Conservation (phyloP, 2,329 filamentous ascomycete genomes). For the Thermoascus crustaceus region DNA sequence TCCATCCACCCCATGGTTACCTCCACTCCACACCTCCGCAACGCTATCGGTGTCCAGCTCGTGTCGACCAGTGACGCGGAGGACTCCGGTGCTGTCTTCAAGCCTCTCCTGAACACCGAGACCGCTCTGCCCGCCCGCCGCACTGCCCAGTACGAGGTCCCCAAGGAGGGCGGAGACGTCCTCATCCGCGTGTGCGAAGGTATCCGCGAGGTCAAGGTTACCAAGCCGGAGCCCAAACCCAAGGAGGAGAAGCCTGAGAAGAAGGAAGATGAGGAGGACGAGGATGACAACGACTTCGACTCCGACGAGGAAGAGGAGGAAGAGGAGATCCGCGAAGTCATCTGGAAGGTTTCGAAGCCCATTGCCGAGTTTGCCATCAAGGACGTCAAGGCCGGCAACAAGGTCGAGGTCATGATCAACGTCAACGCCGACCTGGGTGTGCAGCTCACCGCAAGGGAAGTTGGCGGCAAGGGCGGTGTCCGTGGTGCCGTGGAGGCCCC, state of each 20-base stretch:
- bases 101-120: constrained; percentile 72
- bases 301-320: constrained; percentile 62
- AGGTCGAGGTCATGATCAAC: constrained; percentile 91
- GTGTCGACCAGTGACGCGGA: constrained; percentile 37
- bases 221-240: constrained; percentile 71
- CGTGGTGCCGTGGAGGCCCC: constrained; percentile 50
- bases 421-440: constrained; percentile 71
- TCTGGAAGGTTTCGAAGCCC: constrained; percentile 78
- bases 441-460: constrained; percentile 72
- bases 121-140: constrained; percentile 85
- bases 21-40: constrained; percentile 79
- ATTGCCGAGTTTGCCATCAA: constrained; percentile 81
- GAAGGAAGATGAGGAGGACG: constrained; percentile 48
- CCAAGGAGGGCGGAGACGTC: constrained; percentile 77
- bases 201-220: constrained; percentile 83
- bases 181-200: constrained; percentile 85
- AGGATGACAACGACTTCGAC: constrained; percentile 56
- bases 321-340: constrained; percentile 79
- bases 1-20: constrained; percentile 93
- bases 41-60: constrained; percentile 79
- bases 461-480: constrained; percentile 79
- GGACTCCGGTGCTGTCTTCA: constrained; percentile 56
- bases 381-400: constrained; percentile 76
- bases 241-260: constrained; percentile 54
- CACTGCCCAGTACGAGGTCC: constrained; percentile 66